Conservation (phyloP, 116 monocot species). For the Papilionanthe hybrid region DNA sequence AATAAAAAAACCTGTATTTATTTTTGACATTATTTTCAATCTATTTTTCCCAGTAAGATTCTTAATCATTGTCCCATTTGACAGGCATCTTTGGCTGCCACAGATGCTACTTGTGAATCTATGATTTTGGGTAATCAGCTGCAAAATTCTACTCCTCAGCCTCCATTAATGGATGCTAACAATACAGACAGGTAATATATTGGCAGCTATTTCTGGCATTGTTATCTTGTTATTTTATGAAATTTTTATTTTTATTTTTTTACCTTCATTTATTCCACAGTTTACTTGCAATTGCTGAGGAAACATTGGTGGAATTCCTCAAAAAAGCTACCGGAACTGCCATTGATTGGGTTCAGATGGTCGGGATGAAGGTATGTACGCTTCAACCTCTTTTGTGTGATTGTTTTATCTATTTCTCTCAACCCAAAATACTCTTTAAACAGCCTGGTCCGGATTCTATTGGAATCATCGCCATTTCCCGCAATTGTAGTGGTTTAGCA, state of each 20-base stretch:
- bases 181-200: conserved; percentile 66
- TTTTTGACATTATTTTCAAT: not conserved
- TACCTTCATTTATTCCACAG: conserved; percentile 19
- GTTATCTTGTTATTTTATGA: not conserved
- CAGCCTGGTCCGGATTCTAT: conserved; percentile 99
- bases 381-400: not conserved
- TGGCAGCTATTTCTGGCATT: conserved; percentile 10
- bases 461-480: conserved; percentile 97
- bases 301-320: conserved; percentile 93
- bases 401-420: not conserved
- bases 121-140: conserved; percentile 67
- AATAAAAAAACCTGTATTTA: not conserved
- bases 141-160: conserved; percentile 66
- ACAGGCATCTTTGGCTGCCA: conserved; percentile 49
- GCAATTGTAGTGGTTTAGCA: conserved; percentile 95
- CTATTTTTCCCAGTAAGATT: not conserved
- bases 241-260: not conserved
- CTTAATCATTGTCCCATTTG: not conserved
- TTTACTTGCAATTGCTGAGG: conserved; percentile 96
- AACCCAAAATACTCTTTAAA: not conserved
- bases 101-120: conserved; percentile 81
- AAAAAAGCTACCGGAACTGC: conserved; percentile 97
- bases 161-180: conserved; percentile 62
- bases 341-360: conserved; percentile 98
- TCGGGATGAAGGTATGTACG: conserved; percentile 91